phyloP scores from a whole-genome alignment of 208 protist genomes.

The Giardia duodenalis region DNA sequence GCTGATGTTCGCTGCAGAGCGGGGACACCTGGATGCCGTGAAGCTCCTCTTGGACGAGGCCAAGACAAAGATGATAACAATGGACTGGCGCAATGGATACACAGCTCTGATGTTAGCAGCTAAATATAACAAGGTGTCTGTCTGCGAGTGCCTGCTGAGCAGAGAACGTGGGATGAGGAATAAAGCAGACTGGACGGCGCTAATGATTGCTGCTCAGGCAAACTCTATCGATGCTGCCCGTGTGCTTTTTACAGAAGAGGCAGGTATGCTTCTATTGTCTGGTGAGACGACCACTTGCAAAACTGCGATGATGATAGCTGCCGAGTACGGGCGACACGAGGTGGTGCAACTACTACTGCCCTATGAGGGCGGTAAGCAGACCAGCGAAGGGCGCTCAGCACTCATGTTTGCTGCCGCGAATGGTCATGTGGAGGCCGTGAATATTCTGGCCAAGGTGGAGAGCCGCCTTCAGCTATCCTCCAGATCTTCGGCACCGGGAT shows the following conservation, averaged over 20 bases:
- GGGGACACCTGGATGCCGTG: background rate
- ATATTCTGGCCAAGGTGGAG: background rate
- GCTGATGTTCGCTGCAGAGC: background rate
- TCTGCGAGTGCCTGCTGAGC: background rate
- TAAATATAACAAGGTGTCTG: background rate
- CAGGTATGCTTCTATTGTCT: background rate
- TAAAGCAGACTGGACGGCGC: background rate
- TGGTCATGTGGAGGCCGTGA: background rate
- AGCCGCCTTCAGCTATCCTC: background rate
- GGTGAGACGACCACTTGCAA: background rate
- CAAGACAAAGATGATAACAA: background rate
- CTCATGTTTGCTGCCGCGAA: background rate
- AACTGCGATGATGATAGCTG: background rate
- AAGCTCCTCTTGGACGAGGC: constrained; percentile 1
- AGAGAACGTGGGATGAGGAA: background rate
- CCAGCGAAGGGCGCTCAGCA: background rate
- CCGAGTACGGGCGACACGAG: background rate
- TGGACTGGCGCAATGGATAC: background rate
- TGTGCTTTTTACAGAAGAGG: background rate
- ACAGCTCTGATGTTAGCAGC: background rate
- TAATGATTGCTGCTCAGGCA: background rate
- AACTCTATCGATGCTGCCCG: background rate
- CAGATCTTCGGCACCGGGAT: background rate
- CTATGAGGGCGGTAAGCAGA: background rate
- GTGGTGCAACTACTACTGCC: background rate